phyloP scores from a whole-genome alignment of 2,329 filamentous ascomycete species.

The Epichloe festucae region DNA sequence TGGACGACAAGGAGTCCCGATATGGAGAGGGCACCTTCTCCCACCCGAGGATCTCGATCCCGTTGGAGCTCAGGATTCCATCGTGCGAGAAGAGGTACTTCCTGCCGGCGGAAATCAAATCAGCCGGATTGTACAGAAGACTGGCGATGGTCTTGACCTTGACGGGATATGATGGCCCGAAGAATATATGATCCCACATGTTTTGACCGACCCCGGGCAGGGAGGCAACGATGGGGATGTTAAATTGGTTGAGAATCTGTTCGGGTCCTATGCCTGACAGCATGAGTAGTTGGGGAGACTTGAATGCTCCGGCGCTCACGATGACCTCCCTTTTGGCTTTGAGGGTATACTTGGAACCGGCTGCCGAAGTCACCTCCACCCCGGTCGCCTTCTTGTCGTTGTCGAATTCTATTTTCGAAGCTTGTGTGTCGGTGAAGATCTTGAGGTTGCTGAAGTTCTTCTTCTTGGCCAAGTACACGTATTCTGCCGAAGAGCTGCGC shows the following conservation, averaged over 20 bases:
- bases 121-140: neutral
- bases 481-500: conserved; percentile 15
- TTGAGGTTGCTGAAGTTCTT: conserved; percentile 18
- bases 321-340: conserved; percentile 3
- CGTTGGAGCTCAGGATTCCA: conserved; percentile 4
- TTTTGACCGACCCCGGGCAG: conserved; percentile 5
- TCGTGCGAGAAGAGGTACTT: neutral
- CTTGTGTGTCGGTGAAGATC: conserved; percentile 28
- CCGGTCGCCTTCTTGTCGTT: conserved; percentile 24
- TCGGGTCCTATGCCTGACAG: conserved; percentile 7
- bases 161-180: conserved; percentile 4
- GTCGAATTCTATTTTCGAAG: conserved; percentile 32
- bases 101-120: neutral
- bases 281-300: conserved; percentile 7
- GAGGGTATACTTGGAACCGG: neutral
- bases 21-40: conserved; percentile 19
- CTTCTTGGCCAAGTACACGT: conserved; percentile 14
- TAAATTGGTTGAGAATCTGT: neutral
- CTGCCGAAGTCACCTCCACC: conserved; percentile 16
- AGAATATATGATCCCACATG: conserved; percentile 6
- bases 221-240: conserved; percentile 3
- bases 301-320: conserved; percentile 2
- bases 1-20: conserved; percentile 8
- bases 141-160: conserved; percentile 2
- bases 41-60: conserved; percentile 8